These are phyloP conservation scores for Nevesoporus exiguus DNA, from an alignment of 768 basidiomycete genomes.

Conservation along the genomic window DNA sequence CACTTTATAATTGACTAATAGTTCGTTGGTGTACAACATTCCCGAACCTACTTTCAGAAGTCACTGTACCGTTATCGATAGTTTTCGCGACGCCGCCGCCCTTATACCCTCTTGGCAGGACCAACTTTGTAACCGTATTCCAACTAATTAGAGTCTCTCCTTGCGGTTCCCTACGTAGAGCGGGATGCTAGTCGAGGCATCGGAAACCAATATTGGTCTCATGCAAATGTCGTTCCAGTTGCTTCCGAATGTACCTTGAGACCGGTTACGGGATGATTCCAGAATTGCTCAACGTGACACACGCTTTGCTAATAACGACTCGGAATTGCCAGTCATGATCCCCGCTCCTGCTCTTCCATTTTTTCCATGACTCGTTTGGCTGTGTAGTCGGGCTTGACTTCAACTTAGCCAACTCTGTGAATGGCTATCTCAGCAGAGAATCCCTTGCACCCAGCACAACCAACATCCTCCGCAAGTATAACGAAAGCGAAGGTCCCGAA, in stretches of 20 bases:
- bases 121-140: slow-evolving; percentile 24
- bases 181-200: too few species aligned
- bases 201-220: too few species aligned
- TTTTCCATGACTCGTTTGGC: neutral
- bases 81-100: slow-evolving; percentile 14
- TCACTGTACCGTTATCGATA: slow-evolving; percentile 9
- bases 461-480: slow-evolving; percentile 1
- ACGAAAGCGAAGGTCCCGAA: neutral
- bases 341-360: neutral
- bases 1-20: slow-evolving; percentile 31
- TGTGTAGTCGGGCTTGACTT: neutral
- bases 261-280: neutral
- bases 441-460: neutral
- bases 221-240: neutral
- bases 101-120: slow-evolving; percentile 31
- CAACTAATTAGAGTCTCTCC: slow-evolving; percentile 7
- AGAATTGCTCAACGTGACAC: neutral
- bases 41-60: slow-evolving; percentile 10
- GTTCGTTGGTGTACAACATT: slow-evolving; percentile 12
- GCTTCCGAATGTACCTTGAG: neutral
- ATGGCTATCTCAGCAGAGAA: neutral
- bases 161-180: neutral
- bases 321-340: slow-evolving; percentile 1
- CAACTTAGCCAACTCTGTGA: neutral
- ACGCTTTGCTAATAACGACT: neutral